Evolutionary conservation across 129 eudicot genomes (phyloP).

Genomic region (carrot (Daucus carota)): DH1_v3.0 NC_030386.2:35122001-35122500

Average conservation of each 20-base stretch:
- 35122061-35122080: no score
- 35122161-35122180: neutral
- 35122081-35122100: no score
- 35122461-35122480: neutral
- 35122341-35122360: constrained; percentile 76
- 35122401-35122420: neutral
- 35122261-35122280: constrained; percentile 85
- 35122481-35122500: constrained; percentile 49
- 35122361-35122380: neutral
- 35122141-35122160: neutral
- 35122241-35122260: constrained; percentile 68
- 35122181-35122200: neutral
- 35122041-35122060: no score
- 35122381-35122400: neutral
- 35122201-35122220: neutral
- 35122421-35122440: neutral
- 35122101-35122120: no score
- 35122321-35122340: constrained; percentile 73
- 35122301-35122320: constrained; percentile 90
- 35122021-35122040: no score
- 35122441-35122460: no score
- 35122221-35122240: constrained; percentile 91
- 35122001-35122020: no score
- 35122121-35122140: neutral
- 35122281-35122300: constrained; percentile 86